Evolutionary conservation across 805 yeast species (phyloP), one percentile per base, ranked within the genome.

Genomic region (Starmerella gropengiesseri): DNA sequence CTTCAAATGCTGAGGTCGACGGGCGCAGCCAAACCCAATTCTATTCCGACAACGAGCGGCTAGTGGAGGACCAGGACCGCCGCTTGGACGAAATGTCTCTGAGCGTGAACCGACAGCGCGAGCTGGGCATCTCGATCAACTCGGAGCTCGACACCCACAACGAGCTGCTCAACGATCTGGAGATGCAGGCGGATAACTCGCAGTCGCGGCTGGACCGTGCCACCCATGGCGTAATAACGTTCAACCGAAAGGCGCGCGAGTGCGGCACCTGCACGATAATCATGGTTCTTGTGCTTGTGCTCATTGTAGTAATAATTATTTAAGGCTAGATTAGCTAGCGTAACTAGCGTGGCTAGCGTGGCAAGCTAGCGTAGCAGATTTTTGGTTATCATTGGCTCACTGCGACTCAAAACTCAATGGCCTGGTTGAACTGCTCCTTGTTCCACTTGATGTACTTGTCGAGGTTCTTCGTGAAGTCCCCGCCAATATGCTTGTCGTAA

Each of bases 401-500:
- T 12, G 27, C 27, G 7, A 12, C 12, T 35, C 26, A 39, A 26
- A 47, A 47, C 12, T 33, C 23, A 26, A 48, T 31, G 11, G 46
- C 43, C 16, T 32, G 31, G 45, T 69, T 73, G 45, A 70, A 59
- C 53, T 69, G 59, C 16, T 48, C 45, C 43, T 60, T 60, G 48
- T 70, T 53, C 54, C 74, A 80, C 61, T 77, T 79, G 58, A 82
- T 72, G 54, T 82, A 80, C 65, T 81, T 82, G 37, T 71, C 68
- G 32, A 73, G 67, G 55, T 81, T 76, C 59, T 83, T 83, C 18
- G 86, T 69, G 53, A 78, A 78, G 41, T 78, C 84, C n/a, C 78
- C 76, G 22, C 63, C 64, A 4, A 73, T 73, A 54, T 82, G 78
- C 59, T 82, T 81, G 53, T 81, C 85, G 60, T 83, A 79, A 58